These are phyloP conservation scores for Tuber borchii DNA, from an alignment of 495 filamentous ascomycete genomes.

Conservation along the genomic window DNA sequence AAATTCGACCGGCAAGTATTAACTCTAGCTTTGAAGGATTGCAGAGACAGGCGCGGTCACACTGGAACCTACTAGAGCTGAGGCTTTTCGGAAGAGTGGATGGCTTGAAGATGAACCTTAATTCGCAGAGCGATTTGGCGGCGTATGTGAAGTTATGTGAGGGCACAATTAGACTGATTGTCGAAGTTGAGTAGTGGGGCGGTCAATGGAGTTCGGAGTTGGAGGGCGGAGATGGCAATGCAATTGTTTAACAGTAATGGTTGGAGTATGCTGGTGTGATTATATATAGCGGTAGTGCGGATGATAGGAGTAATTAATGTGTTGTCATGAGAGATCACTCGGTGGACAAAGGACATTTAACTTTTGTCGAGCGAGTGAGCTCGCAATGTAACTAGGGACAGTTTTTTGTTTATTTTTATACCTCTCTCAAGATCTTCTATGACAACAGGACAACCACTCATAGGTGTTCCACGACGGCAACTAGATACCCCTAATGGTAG, in stretches of 20 bases:
- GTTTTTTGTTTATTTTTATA: background rate
- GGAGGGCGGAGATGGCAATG: background rate
- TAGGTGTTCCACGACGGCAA: background rate
- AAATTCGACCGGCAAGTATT: slow-evolving; percentile 25
- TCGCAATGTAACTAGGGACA: background rate
- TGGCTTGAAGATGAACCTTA: slow-evolving; percentile 28
- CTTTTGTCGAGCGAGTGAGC: background rate
- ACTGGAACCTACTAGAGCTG: slow-evolving; percentile 24
- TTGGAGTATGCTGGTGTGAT: background rate
- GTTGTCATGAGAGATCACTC: slow-evolving; percentile 1
- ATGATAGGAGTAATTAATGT: background rate
- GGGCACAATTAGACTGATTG: slow-evolving; percentile 21
- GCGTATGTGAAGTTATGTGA: slow-evolving; percentile 25
- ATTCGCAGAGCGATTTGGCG: slow-evolving; percentile 20
- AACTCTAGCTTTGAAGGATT: slow-evolving; percentile 18
- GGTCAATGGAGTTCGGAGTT: background rate
- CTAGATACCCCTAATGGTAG: background rate
- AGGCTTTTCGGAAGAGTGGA: slow-evolving; percentile 22
- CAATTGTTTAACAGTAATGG: background rate
- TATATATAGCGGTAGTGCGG: background rate
- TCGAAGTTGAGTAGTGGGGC: slow-evolving; percentile 16
- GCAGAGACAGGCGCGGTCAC: slow-evolving; percentile 20
- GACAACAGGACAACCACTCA: background rate
- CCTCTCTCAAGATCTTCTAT: background rate
- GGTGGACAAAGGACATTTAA: background rate